phyloP scores from a whole-genome alignment of 2,329 filamentous ascomycete genomes.

The Colletotrichum incanum region DNA sequence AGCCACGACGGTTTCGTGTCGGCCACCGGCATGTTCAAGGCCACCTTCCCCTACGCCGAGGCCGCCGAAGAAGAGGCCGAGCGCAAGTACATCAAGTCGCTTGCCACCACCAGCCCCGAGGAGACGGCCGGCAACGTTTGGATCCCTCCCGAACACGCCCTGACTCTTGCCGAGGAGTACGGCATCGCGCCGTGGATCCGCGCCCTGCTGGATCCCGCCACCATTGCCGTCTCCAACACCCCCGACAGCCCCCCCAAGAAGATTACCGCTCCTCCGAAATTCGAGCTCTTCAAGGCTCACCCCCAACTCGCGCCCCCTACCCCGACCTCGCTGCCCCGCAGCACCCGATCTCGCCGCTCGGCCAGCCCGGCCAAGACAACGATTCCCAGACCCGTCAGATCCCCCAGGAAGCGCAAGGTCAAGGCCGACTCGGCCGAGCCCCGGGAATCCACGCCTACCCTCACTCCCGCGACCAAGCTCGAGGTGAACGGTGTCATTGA shows the following conservation, averaged over 20 bases:
- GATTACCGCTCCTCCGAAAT: constrained; percentile 87
- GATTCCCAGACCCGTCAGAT: constrained; percentile 48
- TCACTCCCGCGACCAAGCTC: constrained; percentile 45
- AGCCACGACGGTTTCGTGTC: constrained; percentile 89
- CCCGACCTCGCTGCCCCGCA: constrained; percentile 61
- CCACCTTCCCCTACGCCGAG: constrained; percentile 85
- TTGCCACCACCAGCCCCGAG: constrained; percentile 85
- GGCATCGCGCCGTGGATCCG: constrained; percentile 88
- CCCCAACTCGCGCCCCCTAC: constrained; percentile 66
- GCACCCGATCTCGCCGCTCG: constrained; percentile 68
- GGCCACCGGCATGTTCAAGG: constrained; percentile 94
- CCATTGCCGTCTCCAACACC: constrained; percentile 74
- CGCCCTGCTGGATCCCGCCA: constrained; percentile 90
- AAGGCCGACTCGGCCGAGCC: constrained; percentile 59
- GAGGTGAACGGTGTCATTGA: constrained; percentile 49
- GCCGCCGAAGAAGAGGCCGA: constrained; percentile 81
- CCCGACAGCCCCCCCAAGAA: constrained; percentile 80
- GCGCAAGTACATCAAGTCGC: constrained; percentile 87
- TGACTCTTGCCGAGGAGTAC: constrained; percentile 90
- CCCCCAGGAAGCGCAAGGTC: constrained; percentile 69
- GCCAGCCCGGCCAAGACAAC: constrained; percentile 70
- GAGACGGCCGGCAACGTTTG: constrained; percentile 98
- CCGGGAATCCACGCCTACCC: constrained; percentile 20
- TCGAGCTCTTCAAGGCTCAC: constrained; percentile 68
- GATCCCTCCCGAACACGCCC: constrained; percentile 88